A percentile compares a stretch with the other conserved stretches of the same genome.
These are phyloP conservation scores for Phytophthora sansomeana DNA, from an alignment of 352 stramenopile genomes.

Conservation along the genomic window DNA sequence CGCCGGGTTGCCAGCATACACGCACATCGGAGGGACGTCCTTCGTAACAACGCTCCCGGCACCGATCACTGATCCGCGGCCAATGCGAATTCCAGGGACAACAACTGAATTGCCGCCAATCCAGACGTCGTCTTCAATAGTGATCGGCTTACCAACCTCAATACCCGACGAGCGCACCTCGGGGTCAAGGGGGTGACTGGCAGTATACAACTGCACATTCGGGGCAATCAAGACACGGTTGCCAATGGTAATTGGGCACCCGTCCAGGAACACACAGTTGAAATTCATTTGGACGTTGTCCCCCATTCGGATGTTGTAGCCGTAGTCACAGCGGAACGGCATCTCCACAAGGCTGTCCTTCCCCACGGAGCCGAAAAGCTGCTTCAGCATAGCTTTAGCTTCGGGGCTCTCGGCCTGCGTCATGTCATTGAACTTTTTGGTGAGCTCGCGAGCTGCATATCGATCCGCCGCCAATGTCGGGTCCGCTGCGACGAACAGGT, in stretches of 20 bases:
- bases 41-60: constrained; percentile 86
- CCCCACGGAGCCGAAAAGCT: constrained; percentile 53
- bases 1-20: constrained; percentile 78
- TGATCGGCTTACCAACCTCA: constrained; percentile 62
- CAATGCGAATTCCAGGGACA: constrained; percentile 68
- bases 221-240: constrained; percentile 73
- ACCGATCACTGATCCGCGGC: constrained; percentile 63
- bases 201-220: constrained; percentile 77
- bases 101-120: constrained; percentile 80
- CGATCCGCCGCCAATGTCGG: constrained; percentile 44
- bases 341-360: constrained; percentile 62
- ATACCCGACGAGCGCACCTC: constrained; percentile 38
- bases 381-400: constrained; percentile 22
- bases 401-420: constrained; percentile 32
- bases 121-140: constrained; percentile 87
- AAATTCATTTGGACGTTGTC: constrained; percentile 88
- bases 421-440: constrained; percentile 49
- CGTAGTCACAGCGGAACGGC: constrained; percentile 90
- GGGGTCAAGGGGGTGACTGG: constrained; percentile 73
- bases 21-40: constrained; percentile 62
- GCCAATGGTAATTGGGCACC: constrained; percentile 75
- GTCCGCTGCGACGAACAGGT: constrained; percentile 51
- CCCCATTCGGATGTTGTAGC: constrained; percentile 77
- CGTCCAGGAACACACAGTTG: constrained; percentile 85
- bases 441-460: constrained; percentile 31